These are phyloP conservation scores for Suhomyces taliae DNA, from an alignment of 1,139 yeast genomes.

Conservation along the genomic window DNA sequence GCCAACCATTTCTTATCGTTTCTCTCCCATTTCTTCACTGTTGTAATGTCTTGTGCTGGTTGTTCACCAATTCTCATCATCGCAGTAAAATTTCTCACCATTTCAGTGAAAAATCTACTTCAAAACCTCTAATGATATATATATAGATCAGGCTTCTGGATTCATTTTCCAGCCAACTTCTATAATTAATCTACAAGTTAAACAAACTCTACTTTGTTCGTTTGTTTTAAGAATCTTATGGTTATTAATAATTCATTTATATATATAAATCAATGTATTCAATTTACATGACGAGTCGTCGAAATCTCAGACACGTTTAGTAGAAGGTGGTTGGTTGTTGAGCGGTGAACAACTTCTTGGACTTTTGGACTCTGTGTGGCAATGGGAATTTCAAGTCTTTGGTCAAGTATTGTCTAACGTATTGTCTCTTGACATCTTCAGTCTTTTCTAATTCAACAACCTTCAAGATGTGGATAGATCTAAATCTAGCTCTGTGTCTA, in stretches of 20 bases:
- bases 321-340: conserved; percentile 97
- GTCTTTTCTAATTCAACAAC: conserved; percentile 98
- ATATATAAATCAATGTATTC: conserved; percentile 10
- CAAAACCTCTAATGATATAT: too few species aligned
- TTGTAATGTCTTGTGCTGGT: too few species aligned
- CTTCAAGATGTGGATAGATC: conserved; percentile 97
- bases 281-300: conserved; percentile 9
- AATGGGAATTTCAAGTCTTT: conserved; percentile 99
- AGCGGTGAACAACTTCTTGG: conserved; percentile 84
- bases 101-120: too few species aligned
- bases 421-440: conserved; percentile 98
- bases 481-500: conserved; percentile 99
- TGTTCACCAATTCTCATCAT: too few species aligned
- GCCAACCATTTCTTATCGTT: too few species aligned
- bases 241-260: conserved; percentile 12
- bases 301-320: conserved; percentile 39
- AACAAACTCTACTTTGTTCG: background rate
- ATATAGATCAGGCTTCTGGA: too few species aligned
- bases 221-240: background rate
- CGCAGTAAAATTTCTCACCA: too few species aligned
- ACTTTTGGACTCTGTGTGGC: conserved; percentile 98
- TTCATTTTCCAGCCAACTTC: background rate
- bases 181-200: background rate
- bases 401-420: conserved; percentile 95
- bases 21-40: too few species aligned